Evolutionary conservation across 306 rosid species (phyloP).

Genomic region (Medicago arabica): DNA sequence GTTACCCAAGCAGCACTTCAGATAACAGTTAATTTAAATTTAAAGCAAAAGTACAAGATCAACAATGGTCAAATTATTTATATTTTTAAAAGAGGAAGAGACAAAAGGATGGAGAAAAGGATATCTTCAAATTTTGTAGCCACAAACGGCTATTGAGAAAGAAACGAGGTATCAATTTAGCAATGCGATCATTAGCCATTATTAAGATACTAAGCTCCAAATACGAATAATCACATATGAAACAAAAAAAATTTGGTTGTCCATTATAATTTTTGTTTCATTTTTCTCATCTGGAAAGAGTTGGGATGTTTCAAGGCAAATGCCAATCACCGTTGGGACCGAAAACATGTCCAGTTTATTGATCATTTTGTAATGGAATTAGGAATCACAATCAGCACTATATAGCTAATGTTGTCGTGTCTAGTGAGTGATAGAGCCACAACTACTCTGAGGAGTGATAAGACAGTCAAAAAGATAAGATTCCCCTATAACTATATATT

Average conservation of each 20-base stretch:
- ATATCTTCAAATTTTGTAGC: background rate
- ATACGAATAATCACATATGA: too few relatives aligned
- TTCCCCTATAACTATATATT: background rate
- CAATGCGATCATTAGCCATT: too few relatives aligned
- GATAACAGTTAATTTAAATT: constrained; percentile 17
- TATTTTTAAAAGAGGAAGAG: background rate
- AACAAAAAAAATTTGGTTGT: constrained; percentile 3
- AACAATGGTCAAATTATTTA: background rate
- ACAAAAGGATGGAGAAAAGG: constrained; percentile 12
- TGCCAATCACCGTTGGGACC: constrained; percentile 5
- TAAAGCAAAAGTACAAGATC: constrained; percentile 30
- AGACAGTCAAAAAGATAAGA: background rate
- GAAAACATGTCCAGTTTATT: constrained; percentile 24
- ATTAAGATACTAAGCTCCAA: too few relatives aligned
- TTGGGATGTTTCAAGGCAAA: constrained; percentile 23
- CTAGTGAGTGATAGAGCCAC: constrained; percentile 5
- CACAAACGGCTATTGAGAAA: too few relatives aligned
- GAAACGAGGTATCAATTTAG: too few relatives aligned
- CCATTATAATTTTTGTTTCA: background rate
- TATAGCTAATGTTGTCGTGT: background rate
- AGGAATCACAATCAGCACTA: constrained; percentile 22
- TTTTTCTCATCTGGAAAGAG: constrained; percentile 2
- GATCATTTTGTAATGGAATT: background rate
- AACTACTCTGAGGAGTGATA: background rate
- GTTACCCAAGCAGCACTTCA: constrained; percentile 10